Percentiles rank a stretch among this genome's conserved stretches.
phyloP scores from a whole-genome alignment of 139 green algal species.

The Edaphochlamys debaryana region DNA sequence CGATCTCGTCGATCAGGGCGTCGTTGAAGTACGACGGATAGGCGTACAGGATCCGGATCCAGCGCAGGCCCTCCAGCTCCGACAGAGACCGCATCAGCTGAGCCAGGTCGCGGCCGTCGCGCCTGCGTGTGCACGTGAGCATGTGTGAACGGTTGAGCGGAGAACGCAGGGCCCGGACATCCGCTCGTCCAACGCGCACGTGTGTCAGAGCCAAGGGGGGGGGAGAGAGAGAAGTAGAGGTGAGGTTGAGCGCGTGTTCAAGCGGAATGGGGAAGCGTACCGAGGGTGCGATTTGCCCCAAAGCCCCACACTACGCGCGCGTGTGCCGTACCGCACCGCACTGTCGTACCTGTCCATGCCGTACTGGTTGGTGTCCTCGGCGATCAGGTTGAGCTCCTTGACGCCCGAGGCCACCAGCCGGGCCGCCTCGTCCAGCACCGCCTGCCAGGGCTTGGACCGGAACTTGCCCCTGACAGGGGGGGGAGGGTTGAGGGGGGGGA shows the following conservation, averaged over 20 bases:
- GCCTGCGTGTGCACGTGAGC: constrained; percentile 31
- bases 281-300: too few species aligned
- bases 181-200: too few species aligned
- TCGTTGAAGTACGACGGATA: constrained; percentile 83
- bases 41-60: constrained; percentile 90
- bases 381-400: constrained; percentile 91
- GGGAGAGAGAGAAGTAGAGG: too few species aligned
- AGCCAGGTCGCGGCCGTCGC: constrained; percentile 76
- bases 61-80: constrained; percentile 77
- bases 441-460: constrained; percentile 81
- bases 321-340: too few species aligned
- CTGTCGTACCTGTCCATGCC: constrained; percentile 75
- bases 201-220: too few species aligned
- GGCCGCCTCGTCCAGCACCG: constrained; percentile 79
- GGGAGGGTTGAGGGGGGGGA: not conserved
- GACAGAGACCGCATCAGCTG: constrained; percentile 81
- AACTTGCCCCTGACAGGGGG: constrained; percentile 79
- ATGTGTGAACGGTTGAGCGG: too few species aligned
- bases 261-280: too few species aligned
- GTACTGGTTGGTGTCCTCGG: constrained; percentile 90
- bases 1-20: constrained; percentile 89
- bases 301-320: too few species aligned
- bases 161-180: too few species aligned
- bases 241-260: too few species aligned
- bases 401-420: constrained; percentile 75